These are phyloP conservation scores for Lenzites betulinus DNA, from an alignment of 768 basidiomycete species.

Conservation along the genomic window DNA sequence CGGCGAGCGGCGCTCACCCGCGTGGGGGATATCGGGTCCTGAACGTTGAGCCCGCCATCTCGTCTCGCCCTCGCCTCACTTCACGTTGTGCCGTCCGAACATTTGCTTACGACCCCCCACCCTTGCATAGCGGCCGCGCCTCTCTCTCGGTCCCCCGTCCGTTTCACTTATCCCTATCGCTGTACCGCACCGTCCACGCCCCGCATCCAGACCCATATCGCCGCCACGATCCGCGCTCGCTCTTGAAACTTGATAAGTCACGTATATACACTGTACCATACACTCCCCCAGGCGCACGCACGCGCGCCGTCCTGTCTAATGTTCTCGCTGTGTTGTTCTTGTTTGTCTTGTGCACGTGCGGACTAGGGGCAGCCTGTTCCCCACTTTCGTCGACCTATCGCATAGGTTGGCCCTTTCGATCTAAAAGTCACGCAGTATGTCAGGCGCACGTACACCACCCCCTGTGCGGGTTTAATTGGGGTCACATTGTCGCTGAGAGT, in stretches of 20 bases:
- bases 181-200: constrained; percentile 7
- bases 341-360: too few relatives aligned
- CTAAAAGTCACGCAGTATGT: too few relatives aligned
- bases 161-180: constrained; percentile 16
- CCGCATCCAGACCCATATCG: neutral
- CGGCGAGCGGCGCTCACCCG: constrained; percentile 75
- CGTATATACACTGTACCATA: neutral
- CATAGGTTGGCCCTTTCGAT: too few relatives aligned
- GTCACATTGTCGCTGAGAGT: too few relatives aligned
- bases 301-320: neutral
- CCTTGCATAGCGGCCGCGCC: neutral
- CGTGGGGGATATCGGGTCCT: constrained; percentile 52
- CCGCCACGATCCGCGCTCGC: neutral
- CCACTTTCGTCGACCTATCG: too few relatives aligned
- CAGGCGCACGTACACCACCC: too few relatives aligned
- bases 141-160: neutral
- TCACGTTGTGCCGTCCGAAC: neutral
- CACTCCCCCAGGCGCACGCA: neutral
- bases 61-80: too few relatives aligned
- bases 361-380: too few relatives aligned
- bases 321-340: neutral
- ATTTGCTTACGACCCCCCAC: neutral
- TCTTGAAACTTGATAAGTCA: neutral
- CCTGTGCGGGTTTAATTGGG: too few relatives aligned
- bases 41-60: too few relatives aligned